Conservation (phyloP, 2,329 filamentous ascomycete genomes). For the Cladorrhinum sp. region DNA sequence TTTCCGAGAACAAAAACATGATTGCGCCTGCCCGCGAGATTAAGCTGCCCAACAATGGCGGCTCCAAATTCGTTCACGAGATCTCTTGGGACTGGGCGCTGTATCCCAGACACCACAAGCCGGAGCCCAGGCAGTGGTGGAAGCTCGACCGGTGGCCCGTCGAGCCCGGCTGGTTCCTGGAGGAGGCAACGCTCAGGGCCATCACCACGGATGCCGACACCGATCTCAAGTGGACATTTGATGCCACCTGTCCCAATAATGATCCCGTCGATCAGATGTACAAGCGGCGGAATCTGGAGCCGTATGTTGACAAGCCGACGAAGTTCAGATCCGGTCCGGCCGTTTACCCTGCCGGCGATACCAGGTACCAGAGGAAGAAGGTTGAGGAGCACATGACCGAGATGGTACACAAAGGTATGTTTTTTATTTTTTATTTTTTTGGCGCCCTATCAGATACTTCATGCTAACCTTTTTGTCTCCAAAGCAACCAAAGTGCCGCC, state of each 20-base stretch:
- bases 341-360: conserved; percentile 38
- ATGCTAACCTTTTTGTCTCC: no score
- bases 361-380: conserved; percentile 34
- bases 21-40: conserved; percentile 38
- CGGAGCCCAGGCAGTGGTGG: conserved; percentile 38
- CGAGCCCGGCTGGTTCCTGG: conserved; percentile 33
- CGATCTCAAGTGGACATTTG: conserved; percentile 25
- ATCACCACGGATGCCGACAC: conserved; percentile 34
- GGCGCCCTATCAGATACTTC: no score
- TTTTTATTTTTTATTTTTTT: neutral
- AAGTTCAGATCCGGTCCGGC: conserved; percentile 33
- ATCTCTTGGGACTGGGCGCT: conserved; percentile 38
- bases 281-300: conserved; percentile 24
- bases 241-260: conserved; percentile 32
- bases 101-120: conserved; percentile 24
- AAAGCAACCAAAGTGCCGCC: neutral
- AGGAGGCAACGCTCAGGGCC: conserved; percentile 27
- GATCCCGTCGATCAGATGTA: conserved; percentile 19
- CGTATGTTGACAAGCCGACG: conserved; percentile 27
- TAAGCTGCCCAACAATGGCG: conserved; percentile 24
- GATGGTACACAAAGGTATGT: conserved; percentile 22
- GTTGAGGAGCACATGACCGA: conserved; percentile 25
- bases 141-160: conserved; percentile 48
- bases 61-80: conserved; percentile 29
- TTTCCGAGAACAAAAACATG: conserved; percentile 41